phyloP scores from a whole-genome alignment of 345 rosid species.

The Barbarea vulgaris region DNA sequence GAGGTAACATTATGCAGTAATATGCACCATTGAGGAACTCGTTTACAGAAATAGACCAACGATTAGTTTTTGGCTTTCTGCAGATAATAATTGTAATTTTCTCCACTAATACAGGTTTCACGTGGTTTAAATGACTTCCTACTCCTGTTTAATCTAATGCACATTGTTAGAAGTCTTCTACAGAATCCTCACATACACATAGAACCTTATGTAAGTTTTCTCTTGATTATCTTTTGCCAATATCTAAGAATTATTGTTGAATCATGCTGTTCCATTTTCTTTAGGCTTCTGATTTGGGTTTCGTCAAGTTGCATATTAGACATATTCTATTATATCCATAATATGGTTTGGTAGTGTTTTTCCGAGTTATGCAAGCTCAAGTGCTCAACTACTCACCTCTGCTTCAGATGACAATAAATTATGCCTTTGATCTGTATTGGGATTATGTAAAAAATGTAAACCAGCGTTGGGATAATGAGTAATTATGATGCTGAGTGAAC shows the following conservation, averaged over 20 bases:
- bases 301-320: conserved; percentile 13
- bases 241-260: conserved; percentile 5
- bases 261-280: conserved; percentile 24
- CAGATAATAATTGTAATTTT: conserved; percentile 32
- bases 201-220: conserved; percentile 89
- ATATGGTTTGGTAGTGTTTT: conserved; percentile 10
- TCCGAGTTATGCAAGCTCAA: neutral
- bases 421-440: conserved; percentile 2
- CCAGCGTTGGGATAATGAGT: conserved; percentile 7
- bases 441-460: conserved; percentile 10
- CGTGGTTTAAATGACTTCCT: conserved; percentile 77
- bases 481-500: conserved; percentile 16
- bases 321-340: neutral
- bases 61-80: conserved; percentile 20
- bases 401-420: neutral
- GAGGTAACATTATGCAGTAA: conserved; percentile 67
- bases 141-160: conserved; percentile 94
- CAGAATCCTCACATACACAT: conserved; percentile 87
- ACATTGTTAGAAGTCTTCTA: conserved; percentile 81
- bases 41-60: neutral
- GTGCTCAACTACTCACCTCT: neutral
- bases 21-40: neutral
- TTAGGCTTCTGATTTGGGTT: conserved; percentile 5
- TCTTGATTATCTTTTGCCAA: conserved; percentile 15
- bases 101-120: conserved; percentile 64